Evolutionary conservation across 2,329 filamentous ascomycete species (phyloP).

Genomic region (Venturia pyrina): DNA sequence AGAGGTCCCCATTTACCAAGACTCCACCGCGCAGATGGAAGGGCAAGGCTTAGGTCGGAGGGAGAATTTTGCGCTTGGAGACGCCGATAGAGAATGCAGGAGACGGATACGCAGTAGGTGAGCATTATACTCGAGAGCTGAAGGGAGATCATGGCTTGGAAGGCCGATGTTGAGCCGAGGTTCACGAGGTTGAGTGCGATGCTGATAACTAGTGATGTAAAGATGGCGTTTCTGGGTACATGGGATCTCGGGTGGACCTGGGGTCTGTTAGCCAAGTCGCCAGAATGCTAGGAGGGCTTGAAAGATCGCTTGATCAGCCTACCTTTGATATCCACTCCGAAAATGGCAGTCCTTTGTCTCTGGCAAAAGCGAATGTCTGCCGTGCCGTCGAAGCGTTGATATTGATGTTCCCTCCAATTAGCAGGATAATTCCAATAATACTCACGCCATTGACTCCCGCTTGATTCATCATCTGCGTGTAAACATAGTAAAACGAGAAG

Average conservation of each 20-base stretch:
- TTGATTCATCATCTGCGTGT: constrained; percentile 13
- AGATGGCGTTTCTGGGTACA: constrained; percentile 38
- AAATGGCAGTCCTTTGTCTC: constrained; percentile 30
- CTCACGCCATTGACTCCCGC: constrained; percentile 20
- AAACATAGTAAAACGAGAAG: constrained; percentile 20
- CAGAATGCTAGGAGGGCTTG: too few species aligned
- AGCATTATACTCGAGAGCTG: constrained; percentile 30
- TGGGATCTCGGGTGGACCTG: constrained; percentile 16
- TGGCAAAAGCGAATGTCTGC: constrained; percentile 31
- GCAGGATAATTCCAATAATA: constrained; percentile 24
- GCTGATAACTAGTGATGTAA: constrained; percentile 34
- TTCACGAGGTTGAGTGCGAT: constrained; percentile 41
- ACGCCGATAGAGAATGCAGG: constrained; percentile 36
- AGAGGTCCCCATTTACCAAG: constrained; percentile 35
- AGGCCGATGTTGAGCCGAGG: constrained; percentile 37
- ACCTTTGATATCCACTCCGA: constrained; percentile 14
- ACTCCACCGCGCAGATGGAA: constrained; percentile 29
- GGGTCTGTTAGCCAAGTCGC: not conserved
- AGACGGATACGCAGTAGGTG: constrained; percentile 37
- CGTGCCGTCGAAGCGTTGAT: constrained; percentile 28
- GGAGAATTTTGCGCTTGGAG: constrained; percentile 24
- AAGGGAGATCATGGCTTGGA: constrained; percentile 34
- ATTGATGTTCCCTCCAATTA: constrained; percentile 22
- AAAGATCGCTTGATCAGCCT: not conserved
- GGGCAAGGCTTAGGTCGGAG: not conserved